Conservation (phyloP, 139 green algal species). For the Haematococcus sp. region DNA sequence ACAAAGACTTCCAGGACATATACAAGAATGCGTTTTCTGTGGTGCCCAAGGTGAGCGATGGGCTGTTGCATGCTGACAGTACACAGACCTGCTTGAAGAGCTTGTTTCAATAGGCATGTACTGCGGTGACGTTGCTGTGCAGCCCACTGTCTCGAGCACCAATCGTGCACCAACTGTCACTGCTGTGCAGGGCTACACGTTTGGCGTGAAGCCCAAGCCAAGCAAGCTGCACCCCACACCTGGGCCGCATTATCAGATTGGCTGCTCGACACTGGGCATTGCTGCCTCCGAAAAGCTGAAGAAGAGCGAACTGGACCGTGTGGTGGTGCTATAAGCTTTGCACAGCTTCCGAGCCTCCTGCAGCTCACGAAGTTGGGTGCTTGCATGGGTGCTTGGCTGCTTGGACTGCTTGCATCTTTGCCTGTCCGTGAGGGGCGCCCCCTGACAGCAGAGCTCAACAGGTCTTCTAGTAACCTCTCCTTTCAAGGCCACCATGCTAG, state of each 20-base stretch:
- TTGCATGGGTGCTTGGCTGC: too few relatives aligned
- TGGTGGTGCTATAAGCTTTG: too few relatives aligned
- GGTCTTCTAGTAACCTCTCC: too few relatives aligned
- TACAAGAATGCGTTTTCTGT: neutral
- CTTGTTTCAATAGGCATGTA: conserved; percentile 17
- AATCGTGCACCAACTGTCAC: neutral
- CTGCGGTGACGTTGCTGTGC: neutral
- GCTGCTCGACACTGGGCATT: conserved; percentile 24
- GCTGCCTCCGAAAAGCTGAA: neutral
- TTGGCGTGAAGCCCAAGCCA: neutral
- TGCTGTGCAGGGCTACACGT: neutral
- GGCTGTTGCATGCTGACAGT: neutral
- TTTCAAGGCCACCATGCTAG: too few relatives aligned
- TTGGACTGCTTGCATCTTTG: too few relatives aligned
- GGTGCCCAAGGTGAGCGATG: neutral
- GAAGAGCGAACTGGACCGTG: conserved; percentile 7
- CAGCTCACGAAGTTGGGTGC: too few relatives aligned
- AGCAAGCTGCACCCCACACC: neutral
- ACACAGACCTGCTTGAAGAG: too few relatives aligned
- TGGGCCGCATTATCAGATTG: conserved; percentile 24
- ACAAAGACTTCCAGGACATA: conserved; percentile 24
- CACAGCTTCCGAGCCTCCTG: too few relatives aligned
- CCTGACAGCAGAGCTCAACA: too few relatives aligned
- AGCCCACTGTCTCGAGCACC: neutral
- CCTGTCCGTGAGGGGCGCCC: too few relatives aligned